Percentiles rank a stretch among this genome's conserved stretches.
Evolutionary conservation across 345 rosid genomes (phyloP).

Genomic region (Psidium guajava): DNA sequence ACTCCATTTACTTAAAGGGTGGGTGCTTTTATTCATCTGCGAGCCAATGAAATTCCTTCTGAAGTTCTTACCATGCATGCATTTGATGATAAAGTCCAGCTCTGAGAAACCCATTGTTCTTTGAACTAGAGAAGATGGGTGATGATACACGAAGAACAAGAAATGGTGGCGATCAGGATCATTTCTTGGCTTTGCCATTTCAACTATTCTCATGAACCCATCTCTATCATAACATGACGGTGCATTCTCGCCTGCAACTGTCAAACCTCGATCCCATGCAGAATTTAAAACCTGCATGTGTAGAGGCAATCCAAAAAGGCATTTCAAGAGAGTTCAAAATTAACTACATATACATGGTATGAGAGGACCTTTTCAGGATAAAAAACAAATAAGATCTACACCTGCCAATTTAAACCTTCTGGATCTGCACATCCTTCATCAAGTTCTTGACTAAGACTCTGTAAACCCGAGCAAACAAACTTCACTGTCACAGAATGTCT

Average conservation of each 20-base stretch:
- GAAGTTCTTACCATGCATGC: conserved; percentile 60
- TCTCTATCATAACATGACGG: conserved; percentile 68
- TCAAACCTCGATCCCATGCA: conserved; percentile 77
- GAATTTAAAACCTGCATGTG: conserved; percentile 57
- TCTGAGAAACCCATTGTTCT: conserved; percentile 70
- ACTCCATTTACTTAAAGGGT: neutral
- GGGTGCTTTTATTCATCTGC: neutral
- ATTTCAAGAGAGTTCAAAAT: neutral
- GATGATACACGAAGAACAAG: conserved; percentile 67
- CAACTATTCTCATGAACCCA: conserved; percentile 59
- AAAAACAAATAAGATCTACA: neutral
- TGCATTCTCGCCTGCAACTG: conserved; percentile 58
- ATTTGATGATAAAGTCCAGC: conserved; percentile 59
- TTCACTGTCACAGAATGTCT: conserved; percentile 56
- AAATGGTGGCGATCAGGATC: conserved; percentile 70
- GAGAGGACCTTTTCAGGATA: neutral
- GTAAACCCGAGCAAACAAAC: conserved; percentile 60
- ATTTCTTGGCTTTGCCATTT: conserved; percentile 78
- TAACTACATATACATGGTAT: neutral
- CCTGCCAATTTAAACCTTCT: conserved; percentile 95
- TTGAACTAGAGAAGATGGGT: conserved; percentile 63
- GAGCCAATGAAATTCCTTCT: neutral
- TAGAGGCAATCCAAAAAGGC: conserved; percentile 3
- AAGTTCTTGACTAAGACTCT: conserved; percentile 29
- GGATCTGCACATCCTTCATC: conserved; percentile 71